phyloP scores from a whole-genome alignment of 2,329 filamentous ascomycete genomes.

The Penicillium sp. region DNA sequence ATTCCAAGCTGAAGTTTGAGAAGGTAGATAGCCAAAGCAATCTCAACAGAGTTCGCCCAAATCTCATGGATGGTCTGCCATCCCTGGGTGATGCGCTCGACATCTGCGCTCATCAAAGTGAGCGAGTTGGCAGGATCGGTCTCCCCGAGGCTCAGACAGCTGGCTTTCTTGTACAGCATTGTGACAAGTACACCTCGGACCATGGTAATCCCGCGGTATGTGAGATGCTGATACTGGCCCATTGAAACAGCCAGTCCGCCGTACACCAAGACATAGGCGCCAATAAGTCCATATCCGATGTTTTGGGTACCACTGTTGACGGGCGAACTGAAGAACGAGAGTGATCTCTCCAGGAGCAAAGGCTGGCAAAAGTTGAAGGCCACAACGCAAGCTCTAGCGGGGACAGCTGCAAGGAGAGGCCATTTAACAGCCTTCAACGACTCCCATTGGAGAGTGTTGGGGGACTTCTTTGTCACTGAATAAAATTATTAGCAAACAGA shows the following conservation, averaged over 20 bases:
- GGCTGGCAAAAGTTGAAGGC: slow-evolving; percentile 41
- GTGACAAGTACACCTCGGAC: slow-evolving; percentile 46
- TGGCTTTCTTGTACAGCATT: slow-evolving; percentile 51
- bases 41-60: slow-evolving; percentile 46
- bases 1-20: slow-evolving; percentile 43
- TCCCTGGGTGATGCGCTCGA: slow-evolving; percentile 45
- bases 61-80: slow-evolving; percentile 46
- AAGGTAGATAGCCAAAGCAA: slow-evolving; percentile 47
- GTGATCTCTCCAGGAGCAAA: slow-evolving; percentile 38
- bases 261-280: slow-evolving; percentile 46
- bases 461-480: slow-evolving; percentile 26
- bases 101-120: slow-evolving; percentile 48
- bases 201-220: slow-evolving; percentile 45
- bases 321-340: slow-evolving; percentile 33
- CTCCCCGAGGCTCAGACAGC: slow-evolving; percentile 31
- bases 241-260: slow-evolving; percentile 34
- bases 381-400: slow-evolving; percentile 35
- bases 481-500: slow-evolving; percentile 9
- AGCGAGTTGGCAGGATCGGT: slow-evolving; percentile 40
- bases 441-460: slow-evolving; percentile 31
- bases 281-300: slow-evolving; percentile 45
- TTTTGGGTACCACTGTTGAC: slow-evolving; percentile 30
- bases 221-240: slow-evolving; percentile 43
- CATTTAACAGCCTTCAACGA: slow-evolving; percentile 34
- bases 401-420: slow-evolving; percentile 33